phyloP scores from a whole-genome alignment of 441 rosid genomes.

The Populus hybrid region DNA sequence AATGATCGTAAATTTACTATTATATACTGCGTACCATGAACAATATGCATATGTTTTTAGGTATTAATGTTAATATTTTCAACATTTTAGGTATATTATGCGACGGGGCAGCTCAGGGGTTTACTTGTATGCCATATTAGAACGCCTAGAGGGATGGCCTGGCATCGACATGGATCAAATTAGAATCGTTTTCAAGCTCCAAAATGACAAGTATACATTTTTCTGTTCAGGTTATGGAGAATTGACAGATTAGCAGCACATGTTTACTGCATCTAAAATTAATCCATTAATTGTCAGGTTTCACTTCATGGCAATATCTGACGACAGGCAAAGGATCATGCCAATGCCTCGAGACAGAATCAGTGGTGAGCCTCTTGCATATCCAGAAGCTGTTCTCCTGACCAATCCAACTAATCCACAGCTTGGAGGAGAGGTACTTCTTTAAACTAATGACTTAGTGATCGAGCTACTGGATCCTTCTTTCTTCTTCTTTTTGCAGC shows the following conservation, averaged over 20 bases:
- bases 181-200: conserved; percentile 64
- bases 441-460: not conserved
- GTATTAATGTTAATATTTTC: not conserved
- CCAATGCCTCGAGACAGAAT: conserved; percentile 61
- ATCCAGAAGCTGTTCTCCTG: conserved; percentile 74
- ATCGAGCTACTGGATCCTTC: not conserved
- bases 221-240: not conserved
- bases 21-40: too few species aligned
- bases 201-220: conserved; percentile 14
- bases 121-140: conserved; percentile 61
- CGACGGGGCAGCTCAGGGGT: conserved; percentile 51
- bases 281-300: conserved; percentile 41
- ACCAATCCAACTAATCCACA: conserved; percentile 55
- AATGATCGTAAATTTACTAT: not conserved
- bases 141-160: conserved; percentile 61
- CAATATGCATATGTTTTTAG: not conserved
- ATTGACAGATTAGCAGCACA: not conserved
- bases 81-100: conserved; percentile 49
- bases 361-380: conserved; percentile 51
- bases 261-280: not conserved
- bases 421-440: conserved; percentile 63
- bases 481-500: not conserved
- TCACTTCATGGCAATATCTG: conserved; percentile 67
- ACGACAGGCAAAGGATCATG: conserved; percentile 74
- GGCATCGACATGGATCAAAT: conserved; percentile 59